A percentile compares a stretch with the other conserved stretches of the same genome.
Conservation (phyloP, 306 rosid species). For the Prosopis cineraria region DNA sequence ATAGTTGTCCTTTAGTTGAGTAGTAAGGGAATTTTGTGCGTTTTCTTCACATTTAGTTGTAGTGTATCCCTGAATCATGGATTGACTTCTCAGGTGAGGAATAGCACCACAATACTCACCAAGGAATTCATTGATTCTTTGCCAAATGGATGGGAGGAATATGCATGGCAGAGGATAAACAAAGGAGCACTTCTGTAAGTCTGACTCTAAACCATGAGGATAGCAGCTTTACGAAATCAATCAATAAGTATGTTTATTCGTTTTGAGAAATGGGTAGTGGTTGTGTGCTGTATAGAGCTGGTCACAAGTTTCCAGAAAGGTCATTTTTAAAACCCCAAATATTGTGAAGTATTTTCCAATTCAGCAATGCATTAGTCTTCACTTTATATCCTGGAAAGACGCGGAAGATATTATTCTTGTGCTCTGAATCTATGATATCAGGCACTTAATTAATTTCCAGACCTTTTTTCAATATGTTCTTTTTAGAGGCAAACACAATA, state of each 20-base stretch:
- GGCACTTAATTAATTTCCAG: neutral
- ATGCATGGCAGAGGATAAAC: slow-evolving; percentile 98
- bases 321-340: slow-evolving; percentile 16
- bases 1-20: neutral
- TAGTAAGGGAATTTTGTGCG: slow-evolving; percentile 22
- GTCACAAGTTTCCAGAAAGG: neutral
- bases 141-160: slow-evolving; percentile 98
- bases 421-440: slow-evolving; percentile 25
- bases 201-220: slow-evolving; percentile 23
- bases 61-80: slow-evolving; percentile 38
- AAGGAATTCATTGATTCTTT: slow-evolving; percentile 88
- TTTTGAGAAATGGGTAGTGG: slow-evolving; percentile 25
- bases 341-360: neutral
- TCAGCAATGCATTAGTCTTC: neutral
- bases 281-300: too few relatives aligned
- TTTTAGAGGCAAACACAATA: slow-evolving; percentile 9
- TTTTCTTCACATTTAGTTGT: slow-evolving; percentile 50
- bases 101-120: slow-evolving; percentile 92
- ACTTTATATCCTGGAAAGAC: slow-evolving; percentile 14
- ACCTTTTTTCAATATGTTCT: neutral
- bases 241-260: slow-evolving; percentile 6
- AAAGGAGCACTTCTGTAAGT: slow-evolving; percentile 89
- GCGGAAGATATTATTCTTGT: neutral
- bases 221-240: slow-evolving; percentile 13
- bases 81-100: slow-evolving; percentile 87